Base-by-base conservation (phyloP, 148 eudicot species). In the Chenopodium formosanum region DNA sequence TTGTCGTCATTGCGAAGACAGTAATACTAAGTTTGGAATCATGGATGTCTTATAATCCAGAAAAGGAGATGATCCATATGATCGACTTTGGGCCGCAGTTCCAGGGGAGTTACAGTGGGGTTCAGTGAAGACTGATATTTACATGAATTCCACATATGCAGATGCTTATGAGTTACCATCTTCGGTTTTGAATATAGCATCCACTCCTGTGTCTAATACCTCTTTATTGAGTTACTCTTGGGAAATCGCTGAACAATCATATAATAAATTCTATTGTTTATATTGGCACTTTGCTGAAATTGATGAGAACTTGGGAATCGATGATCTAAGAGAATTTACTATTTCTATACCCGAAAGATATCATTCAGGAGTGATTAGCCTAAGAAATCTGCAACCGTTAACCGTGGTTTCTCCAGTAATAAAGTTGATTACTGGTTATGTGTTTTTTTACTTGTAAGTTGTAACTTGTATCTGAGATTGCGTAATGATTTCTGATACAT, bases 201-300 rank as follows among this genome's bases (percentile, higher is more conserved):
- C 66, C 63, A 52, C 3, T 19, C 81, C 81, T 27, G 25, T 10
- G 48, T 13, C 17, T 48, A 60, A 29, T 7, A 13, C 19, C 10
- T 7, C 9, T 13, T 27, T 74, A 44, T 78, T 78, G 64, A 1
- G 2, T 68, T 78, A 25, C 46, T 22, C 7, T 16, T 20, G 12
- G 4, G 40, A 22, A 32, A 6, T 31, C 34, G 34, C 34, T 11
- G 12, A 2, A 52, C 12, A 2, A 23, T 65, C 29, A 76, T 3
- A 17, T 12, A 5, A 17, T 13, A 23, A 11, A 22, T 9, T 70
- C 4, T 3, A 60, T 22, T 31, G 67, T 34, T 31, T 68, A 14
- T 80, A 73, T 47, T 80, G 77, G 77, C 78, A 80, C 44, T 80
- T 80, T 48, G 78, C 72, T 46, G 82, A 80, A 11, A 80, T 64